A percentile compares a stretch with the other conserved stretches of the same genome.
Conservation (phyloP, 1,139 yeast genomes). For the Kodamaea anthophila region DNA sequence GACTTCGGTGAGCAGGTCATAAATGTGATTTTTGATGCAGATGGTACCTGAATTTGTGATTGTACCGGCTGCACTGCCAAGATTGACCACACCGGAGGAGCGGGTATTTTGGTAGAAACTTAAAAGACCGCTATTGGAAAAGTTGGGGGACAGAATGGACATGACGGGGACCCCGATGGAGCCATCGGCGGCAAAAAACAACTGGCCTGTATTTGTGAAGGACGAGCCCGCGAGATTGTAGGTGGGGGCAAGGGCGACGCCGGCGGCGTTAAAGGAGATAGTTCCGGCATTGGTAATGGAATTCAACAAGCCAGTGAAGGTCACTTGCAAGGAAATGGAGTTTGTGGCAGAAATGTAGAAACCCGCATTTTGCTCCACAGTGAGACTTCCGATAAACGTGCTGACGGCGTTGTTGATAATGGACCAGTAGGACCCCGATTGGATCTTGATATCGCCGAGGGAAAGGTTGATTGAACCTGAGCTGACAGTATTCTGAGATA, state of each 20-base stretch:
- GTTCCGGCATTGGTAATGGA: slow-evolving; percentile 11
- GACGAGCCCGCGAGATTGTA: slow-evolving; percentile 16
- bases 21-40: slow-evolving; percentile 11
- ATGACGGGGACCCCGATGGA: slow-evolving; percentile 15
- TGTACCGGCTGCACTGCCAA: slow-evolving; percentile 16
- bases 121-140: slow-evolving; percentile 24
- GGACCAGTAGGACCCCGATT: slow-evolving; percentile 29
- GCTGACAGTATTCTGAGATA: slow-evolving; percentile 3
- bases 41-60: slow-evolving; percentile 15
- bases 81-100: slow-evolving; percentile 14
- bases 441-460: slow-evolving; percentile 23
- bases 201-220: slow-evolving; percentile 25
- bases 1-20: slow-evolving; percentile 11
- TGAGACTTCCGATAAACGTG: slow-evolving; percentile 18
- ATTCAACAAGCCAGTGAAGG: slow-evolving; percentile 8
- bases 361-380: slow-evolving; percentile 20
- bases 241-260: slow-evolving; percentile 13
- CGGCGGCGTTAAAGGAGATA: slow-evolving; percentile 12
- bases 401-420: slow-evolving; percentile 24
- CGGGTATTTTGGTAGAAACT: slow-evolving; percentile 19
- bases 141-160: slow-evolving; percentile 16
- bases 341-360: slow-evolving; percentile 15
- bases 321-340: slow-evolving; percentile 7
- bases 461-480: slow-evolving; percentile 3
- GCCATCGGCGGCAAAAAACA: slow-evolving; percentile 25